Conservation (phyloP, 176 grass and related monocot genomes). For the Carex kokanica region DNA sequence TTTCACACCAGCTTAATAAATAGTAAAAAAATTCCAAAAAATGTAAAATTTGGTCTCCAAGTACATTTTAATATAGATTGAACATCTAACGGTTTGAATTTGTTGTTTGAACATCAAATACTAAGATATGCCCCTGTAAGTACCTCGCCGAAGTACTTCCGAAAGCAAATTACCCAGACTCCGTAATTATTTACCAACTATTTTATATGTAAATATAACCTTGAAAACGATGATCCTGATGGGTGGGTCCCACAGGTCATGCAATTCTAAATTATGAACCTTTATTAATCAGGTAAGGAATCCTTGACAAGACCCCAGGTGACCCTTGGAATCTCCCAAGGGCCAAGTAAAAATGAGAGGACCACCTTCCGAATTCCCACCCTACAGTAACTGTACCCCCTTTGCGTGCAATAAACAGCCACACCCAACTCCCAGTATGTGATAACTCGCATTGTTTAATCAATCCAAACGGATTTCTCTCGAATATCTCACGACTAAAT, state of each 20-base stretch:
- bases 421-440: background rate
- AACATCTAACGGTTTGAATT: no score
- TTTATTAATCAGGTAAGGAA: background rate
- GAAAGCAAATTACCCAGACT: no score
- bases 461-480: constrained; percentile 21
- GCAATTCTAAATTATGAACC: background rate
- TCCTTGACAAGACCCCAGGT: background rate
- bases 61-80: no score
- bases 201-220: background rate
- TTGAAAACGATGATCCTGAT: background rate
- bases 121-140: no score
- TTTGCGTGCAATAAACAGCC: constrained; percentile 22
- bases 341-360: background rate
- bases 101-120: no score
- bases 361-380: background rate
- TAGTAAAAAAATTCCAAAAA: no score
- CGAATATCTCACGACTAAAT: background rate
- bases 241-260: background rate
- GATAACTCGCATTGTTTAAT: background rate
- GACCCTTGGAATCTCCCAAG: constrained; percentile 23
- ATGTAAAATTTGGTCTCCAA: no score
- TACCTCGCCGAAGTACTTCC: no score
- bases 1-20: no score
- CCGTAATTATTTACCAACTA: background rate
- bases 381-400: background rate